Conservation (phyloP, 1,284 basidiomycete species). For the Microbotryum scabiosae region DNA sequence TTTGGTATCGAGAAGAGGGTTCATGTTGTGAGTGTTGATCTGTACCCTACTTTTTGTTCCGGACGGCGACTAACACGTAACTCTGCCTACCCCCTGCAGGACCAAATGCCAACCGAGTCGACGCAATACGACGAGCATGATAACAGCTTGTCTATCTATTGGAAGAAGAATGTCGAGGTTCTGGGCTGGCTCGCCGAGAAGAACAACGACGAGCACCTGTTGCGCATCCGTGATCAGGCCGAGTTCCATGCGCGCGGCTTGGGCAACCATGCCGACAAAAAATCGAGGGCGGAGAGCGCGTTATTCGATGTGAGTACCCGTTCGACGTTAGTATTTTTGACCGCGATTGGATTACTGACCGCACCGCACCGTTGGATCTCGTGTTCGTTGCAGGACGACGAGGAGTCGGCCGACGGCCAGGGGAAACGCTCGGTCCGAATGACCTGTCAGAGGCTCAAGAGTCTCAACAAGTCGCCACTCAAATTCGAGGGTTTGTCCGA, state of each 20-base stretch:
- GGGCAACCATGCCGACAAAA: constrained; percentile 34
- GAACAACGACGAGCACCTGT: constrained; percentile 53
- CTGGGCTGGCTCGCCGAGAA: constrained; percentile 89
- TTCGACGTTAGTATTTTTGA: too few species aligned
- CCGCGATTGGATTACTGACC: too few species aligned
- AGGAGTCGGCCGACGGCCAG: too few species aligned
- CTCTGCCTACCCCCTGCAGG: constrained; percentile 38
- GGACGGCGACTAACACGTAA: constrained; percentile 48
- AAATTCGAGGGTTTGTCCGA: constrained; percentile 70
- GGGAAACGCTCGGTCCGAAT: background rate
- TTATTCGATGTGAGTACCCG: constrained; percentile 57
- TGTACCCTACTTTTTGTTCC: background rate
- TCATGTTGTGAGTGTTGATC: too few species aligned
- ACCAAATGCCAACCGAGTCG: constrained; percentile 89
- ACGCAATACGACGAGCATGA: constrained; percentile 79
- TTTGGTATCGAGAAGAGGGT: constrained; percentile 80
- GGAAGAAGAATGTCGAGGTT: constrained; percentile 56
- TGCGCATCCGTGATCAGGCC: constrained; percentile 44
- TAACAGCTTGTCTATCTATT: constrained; percentile 77
- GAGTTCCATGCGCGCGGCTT: constrained; percentile 67
- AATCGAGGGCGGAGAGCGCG: constrained; percentile 73
- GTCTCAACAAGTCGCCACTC: constrained; percentile 44
- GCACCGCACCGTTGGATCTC: too few species aligned
- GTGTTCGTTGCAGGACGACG: too few species aligned
- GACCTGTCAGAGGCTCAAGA: constrained; percentile 45